Conservation (phyloP, 495 filamentous ascomycete genomes). For the Penicillium daleae region DNA sequence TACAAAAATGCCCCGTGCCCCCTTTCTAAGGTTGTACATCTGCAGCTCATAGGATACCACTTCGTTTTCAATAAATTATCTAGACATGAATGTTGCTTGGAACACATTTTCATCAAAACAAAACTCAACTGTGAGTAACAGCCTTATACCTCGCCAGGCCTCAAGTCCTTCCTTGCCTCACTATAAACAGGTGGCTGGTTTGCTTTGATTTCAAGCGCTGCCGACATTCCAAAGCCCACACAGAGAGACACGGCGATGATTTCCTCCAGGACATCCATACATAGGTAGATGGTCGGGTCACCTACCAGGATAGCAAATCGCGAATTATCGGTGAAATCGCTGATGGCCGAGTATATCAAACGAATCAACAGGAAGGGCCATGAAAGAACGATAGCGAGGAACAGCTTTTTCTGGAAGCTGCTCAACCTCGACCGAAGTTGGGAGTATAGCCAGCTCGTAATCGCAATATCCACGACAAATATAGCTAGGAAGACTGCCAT, state of each 20-base stretch:
- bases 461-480: constrained; percentile 19
- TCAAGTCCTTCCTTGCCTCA: neutral
- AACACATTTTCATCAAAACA: neutral
- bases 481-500: constrained; percentile 38
- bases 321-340: constrained; percentile 16
- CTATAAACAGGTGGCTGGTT: neutral
- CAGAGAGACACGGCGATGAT: constrained; percentile 28
- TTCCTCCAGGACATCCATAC: constrained; percentile 39
- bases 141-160: neutral
- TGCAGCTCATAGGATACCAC: no score
- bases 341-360: constrained; percentile 31
- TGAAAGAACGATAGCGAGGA: constrained; percentile 31
- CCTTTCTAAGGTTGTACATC: no score
- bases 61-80: no score
- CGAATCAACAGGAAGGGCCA: constrained; percentile 32
- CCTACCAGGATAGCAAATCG: constrained; percentile 15
- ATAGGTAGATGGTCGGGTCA: constrained; percentile 32
- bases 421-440: constrained; percentile 1
- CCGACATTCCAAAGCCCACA: constrained; percentile 27
- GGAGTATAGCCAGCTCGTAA: constrained; percentile 22
- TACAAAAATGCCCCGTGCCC: no score
- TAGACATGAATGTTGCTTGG: no score
- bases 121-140: neutral
- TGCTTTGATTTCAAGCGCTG: constrained; percentile 17
- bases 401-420: constrained; percentile 33